A percentile compares a stretch with the other conserved stretches of the same genome.
phyloP scores from a whole-genome alignment of 257 asterid genomes.

The Solanum dulcamara region DNA sequence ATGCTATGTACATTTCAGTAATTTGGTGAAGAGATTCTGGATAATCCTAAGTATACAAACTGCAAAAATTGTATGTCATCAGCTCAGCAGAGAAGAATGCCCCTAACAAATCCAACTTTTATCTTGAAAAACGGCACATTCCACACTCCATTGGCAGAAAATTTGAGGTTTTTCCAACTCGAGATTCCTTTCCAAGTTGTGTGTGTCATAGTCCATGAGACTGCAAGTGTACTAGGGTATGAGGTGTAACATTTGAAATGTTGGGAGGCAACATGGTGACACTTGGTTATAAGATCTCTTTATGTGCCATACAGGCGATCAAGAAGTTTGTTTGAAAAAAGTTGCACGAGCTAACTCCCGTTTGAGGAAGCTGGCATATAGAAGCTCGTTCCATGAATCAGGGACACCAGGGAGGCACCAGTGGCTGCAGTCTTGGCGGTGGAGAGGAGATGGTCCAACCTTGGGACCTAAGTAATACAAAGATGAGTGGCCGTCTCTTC shows the following conservation, averaged over 20 bases:
- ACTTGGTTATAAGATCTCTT: not conserved
- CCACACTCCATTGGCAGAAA: not conserved
- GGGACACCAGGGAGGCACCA: conserved; percentile 13
- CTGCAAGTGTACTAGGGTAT: not conserved
- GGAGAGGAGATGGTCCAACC: not conserved
- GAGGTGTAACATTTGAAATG: not conserved
- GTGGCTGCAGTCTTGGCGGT: conserved; percentile 11
- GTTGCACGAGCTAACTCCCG: not conserved
- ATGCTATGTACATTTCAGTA: not conserved
- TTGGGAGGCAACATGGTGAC: not conserved
- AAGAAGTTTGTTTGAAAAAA: not conserved
- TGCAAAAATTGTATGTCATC: not conserved
- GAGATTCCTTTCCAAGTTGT: not conserved
- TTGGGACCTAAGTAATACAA: conserved; percentile 2
- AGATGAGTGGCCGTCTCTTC: conserved; percentile 3
- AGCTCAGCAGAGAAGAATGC: not conserved
- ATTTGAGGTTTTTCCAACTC: not conserved
- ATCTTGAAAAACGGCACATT: not conserved
- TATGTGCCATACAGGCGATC: not conserved
- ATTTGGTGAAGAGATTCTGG: not conserved
- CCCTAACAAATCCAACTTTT: not conserved
- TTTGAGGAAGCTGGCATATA: not conserved
- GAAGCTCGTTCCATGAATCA: conserved; percentile 8
- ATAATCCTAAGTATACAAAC: not conserved
- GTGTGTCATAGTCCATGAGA: not conserved